phyloP scores from a whole-genome alignment of 2,329 filamentous ascomycete species.

The Venturia aucupariae region DNA sequence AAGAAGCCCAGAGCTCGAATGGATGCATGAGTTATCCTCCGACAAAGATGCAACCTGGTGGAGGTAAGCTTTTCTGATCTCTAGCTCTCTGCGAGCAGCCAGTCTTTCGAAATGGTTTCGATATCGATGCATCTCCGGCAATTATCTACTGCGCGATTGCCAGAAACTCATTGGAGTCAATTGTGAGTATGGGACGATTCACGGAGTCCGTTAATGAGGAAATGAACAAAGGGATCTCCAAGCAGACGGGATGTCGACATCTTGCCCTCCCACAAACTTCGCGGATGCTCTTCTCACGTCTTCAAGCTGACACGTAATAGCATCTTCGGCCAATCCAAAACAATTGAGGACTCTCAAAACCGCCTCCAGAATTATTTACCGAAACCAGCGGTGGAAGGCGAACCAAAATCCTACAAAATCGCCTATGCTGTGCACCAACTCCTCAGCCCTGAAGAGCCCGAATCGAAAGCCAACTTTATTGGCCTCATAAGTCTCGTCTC shows the following conservation, averaged over 20 bases:
- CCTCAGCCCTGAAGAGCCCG: constrained; percentile 14
- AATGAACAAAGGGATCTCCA: no score
- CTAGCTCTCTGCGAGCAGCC: no score
- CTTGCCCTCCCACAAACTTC: no score
- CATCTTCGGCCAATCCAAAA: constrained; percentile 21
- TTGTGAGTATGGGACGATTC: no score
- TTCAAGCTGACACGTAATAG: no score
- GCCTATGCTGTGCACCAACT: constrained; percentile 23
- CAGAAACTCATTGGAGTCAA: no score
- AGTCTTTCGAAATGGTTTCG: no score
- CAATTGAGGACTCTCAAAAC: constrained; percentile 23
- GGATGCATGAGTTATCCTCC: constrained; percentile 27
- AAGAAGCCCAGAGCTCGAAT: constrained; percentile 26
- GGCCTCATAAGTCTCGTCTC: constrained; percentile 21
- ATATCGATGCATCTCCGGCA: no score
- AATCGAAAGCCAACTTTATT: constrained; percentile 20
- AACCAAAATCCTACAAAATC: constrained; percentile 19
- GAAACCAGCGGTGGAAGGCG: constrained; percentile 12
- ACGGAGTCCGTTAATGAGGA: no score
- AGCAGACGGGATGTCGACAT: no score
- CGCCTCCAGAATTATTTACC: constrained; percentile 19
- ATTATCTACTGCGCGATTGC: no score
- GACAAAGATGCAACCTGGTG: constrained; percentile 24
- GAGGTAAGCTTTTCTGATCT: constrained; percentile 21
- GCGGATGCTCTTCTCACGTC: no score